Percentiles rank a stretch among this genome's conserved stretches.
Evolutionary conservation across 2,329 filamentous ascomycete genomes (phyloP).

Genomic region (Aspergillus sergii): DNA sequence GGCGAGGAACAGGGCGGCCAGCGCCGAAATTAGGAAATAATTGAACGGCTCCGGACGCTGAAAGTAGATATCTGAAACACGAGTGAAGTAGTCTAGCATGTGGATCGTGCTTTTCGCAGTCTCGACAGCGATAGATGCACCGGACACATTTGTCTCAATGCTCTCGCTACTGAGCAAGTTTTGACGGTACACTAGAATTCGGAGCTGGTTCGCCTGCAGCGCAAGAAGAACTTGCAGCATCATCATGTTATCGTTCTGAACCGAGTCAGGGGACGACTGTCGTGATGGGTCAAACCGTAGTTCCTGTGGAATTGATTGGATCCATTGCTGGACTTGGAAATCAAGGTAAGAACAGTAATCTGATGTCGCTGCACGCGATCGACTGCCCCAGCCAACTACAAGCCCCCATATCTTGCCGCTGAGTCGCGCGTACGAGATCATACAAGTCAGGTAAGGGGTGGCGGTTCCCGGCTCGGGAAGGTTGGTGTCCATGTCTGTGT

Average conservation of each 20-base stretch:
- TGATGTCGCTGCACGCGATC: slow-evolving; percentile 34
- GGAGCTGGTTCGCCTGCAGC: slow-evolving; percentile 50
- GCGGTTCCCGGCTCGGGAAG: slow-evolving; percentile 47
- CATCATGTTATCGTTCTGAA: slow-evolving; percentile 39
- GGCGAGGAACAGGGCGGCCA: slow-evolving; percentile 47
- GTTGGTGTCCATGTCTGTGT: slow-evolving; percentile 54
- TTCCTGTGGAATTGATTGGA: slow-evolving; percentile 48
- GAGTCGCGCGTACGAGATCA: slow-evolving; percentile 52
- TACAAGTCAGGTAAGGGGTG: slow-evolving; percentile 49
- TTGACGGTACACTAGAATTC: slow-evolving; percentile 50
- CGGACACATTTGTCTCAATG: slow-evolving; percentile 39
- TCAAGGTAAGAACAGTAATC: slow-evolving; percentile 48
- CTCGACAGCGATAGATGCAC: slow-evolving; percentile 46
- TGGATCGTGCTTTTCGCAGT: slow-evolving; percentile 42
- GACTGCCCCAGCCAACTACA: slow-evolving; percentile 41
- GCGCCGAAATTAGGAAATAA: slow-evolving; percentile 45
- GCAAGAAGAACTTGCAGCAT: slow-evolving; percentile 48
- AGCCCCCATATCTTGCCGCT: slow-evolving; percentile 53
- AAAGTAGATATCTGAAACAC: slow-evolving; percentile 41
- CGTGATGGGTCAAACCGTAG: slow-evolving; percentile 41
- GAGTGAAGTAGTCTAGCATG: slow-evolving; percentile 42
- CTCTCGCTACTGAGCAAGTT: slow-evolving; percentile 43
- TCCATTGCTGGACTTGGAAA: slow-evolving; percentile 49
- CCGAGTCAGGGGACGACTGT: slow-evolving; percentile 8
- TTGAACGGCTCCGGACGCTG: slow-evolving; percentile 46